phyloP scores from a whole-genome alignment of 495 filamentous ascomycete genomes.

The Apodospora peruviana region DNA sequence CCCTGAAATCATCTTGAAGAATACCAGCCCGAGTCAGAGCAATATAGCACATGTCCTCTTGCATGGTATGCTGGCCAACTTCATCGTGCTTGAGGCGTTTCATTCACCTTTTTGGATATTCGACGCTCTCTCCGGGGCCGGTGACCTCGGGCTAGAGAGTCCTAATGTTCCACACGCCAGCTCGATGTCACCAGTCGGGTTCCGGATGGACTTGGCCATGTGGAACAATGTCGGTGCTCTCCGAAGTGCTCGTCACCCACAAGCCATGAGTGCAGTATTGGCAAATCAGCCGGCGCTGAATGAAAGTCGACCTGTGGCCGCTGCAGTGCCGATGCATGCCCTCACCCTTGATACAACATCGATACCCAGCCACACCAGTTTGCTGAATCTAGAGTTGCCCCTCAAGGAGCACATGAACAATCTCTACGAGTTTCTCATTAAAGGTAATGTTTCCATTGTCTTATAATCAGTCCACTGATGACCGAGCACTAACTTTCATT shows the following conservation, averaged over 20 bases:
- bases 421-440: constrained; percentile 1
- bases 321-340: background rate
- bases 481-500: background rate
- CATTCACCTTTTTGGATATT: constrained; percentile 18
- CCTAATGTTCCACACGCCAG: background rate
- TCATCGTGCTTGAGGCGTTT: constrained; percentile 13
- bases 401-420: constrained; percentile 6
- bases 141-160: constrained; percentile 8
- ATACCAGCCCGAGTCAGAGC: background rate
- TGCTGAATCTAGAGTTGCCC: background rate
- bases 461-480: background rate
- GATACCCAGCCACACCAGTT: background rate
- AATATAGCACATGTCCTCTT: constrained; percentile 9
- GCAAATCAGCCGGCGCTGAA: too few species aligned
- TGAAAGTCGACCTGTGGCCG: background rate
- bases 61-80: constrained; percentile 16
- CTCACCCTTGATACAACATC: background rate
- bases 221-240: constrained; percentile 7
- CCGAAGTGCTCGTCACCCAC: background rate
- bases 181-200: constrained; percentile 5
- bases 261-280: background rate
- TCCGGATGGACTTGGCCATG: constrained; percentile 10
- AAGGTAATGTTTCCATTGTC: constrained; percentile 4
- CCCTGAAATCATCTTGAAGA: constrained; percentile 5
- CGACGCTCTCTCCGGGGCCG: constrained; percentile 1